These are phyloP conservation scores for Pharus latifolius DNA, from an alignment of 176 grass and related monocot genomes.

Conservation along the genomic window DNA sequence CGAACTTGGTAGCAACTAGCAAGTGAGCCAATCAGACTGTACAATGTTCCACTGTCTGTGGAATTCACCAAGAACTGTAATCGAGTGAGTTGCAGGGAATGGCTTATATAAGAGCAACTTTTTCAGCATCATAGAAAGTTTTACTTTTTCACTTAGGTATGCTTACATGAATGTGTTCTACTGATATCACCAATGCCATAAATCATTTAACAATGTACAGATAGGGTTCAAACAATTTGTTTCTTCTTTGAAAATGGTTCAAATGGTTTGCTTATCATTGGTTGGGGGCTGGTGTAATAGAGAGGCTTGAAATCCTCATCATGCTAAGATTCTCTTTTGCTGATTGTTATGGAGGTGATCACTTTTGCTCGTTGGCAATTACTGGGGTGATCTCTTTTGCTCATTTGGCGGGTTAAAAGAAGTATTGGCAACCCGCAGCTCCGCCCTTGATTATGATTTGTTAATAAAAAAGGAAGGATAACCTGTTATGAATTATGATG, in stretches of 20 bases:
- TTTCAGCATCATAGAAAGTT: background rate
- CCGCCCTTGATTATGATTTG: background rate
- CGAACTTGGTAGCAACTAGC: background rate
- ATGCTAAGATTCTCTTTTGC: background rate
- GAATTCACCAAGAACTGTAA: background rate
- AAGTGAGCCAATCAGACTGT: background rate
- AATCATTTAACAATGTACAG: too few species aligned
- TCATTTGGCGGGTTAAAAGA: background rate
- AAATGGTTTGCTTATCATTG: conserved; percentile 1
- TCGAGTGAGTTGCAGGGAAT: background rate
- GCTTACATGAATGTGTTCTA: background rate
- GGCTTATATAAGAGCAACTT: too few species aligned
- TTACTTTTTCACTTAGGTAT: background rate
- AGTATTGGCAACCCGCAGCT: background rate
- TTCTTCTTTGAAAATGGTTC: background rate
- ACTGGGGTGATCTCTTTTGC: background rate
- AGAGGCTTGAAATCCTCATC: background rate
- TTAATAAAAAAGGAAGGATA: background rate
- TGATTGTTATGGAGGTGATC: background rate
- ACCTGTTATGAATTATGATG: background rate
- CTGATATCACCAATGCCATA: background rate
- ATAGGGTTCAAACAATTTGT: too few species aligned
- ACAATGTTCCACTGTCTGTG: background rate
- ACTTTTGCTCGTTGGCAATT: background rate
- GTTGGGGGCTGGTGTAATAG: background rate